These are phyloP conservation scores for Gaeumannomyces tritici DNA, from an alignment of 2,329 filamentous ascomycete species.

Conservation along the genomic window DNA sequence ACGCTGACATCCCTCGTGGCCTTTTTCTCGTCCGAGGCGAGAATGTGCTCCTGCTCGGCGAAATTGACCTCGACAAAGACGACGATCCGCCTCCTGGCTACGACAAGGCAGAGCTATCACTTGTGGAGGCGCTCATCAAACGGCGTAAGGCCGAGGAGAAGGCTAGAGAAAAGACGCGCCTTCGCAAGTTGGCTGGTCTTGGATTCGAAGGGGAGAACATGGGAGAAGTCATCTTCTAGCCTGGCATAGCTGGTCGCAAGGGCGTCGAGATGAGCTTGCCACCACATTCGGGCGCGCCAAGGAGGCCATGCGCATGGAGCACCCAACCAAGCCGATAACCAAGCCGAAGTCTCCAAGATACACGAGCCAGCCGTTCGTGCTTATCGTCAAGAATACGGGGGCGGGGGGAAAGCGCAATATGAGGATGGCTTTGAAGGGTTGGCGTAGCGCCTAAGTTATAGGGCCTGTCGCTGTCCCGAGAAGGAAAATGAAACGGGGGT, in stretches of 20 bases:
- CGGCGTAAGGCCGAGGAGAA: conserved; percentile 61
- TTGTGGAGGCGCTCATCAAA: conserved; percentile 61
- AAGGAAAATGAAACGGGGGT: conserved; percentile 5
- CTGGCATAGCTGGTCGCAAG: not conserved
- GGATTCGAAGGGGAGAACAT: conserved; percentile 84
- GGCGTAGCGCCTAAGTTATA: not conserved
- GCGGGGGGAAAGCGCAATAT: not conserved
- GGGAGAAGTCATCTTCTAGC: conserved; percentile 46
- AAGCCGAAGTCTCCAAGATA: not conserved
- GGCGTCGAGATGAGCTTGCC: not conserved
- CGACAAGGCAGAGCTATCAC: conserved; percentile 34
- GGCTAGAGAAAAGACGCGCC: conserved; percentile 59
- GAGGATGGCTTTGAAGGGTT: not conserved
- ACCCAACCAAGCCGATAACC: not conserved
- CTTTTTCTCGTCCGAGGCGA: conserved; percentile 90
- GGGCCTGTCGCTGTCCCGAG: not conserved
- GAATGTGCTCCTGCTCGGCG: conserved; percentile 91
- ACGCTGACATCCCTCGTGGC: conserved; percentile 76
- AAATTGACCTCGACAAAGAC: conserved; percentile 94
- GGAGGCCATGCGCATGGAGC: too few relatives aligned
- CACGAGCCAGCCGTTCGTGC: not conserved
- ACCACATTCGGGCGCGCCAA: not conserved
- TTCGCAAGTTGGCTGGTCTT: conserved; percentile 62
- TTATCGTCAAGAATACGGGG: not conserved
- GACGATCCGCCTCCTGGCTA: conserved; percentile 72